These are phyloP conservation scores for Corylus avellana DNA, from an alignment of 306 rosid species.

Conservation along the genomic window DNA sequence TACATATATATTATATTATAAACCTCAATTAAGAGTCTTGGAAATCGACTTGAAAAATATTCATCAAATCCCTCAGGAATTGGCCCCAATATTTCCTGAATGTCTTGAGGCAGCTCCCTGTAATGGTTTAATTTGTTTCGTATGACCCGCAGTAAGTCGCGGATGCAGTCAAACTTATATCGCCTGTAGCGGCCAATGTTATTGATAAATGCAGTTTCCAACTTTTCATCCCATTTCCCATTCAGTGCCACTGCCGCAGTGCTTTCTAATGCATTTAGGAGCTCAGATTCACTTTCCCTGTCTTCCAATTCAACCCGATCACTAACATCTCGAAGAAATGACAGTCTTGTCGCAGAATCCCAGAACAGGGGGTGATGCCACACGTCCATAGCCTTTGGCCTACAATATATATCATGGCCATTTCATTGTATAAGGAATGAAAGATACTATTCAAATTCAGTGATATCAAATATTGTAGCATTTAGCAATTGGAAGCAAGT, in stretches of 20 bases:
- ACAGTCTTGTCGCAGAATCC: constrained; percentile 37
- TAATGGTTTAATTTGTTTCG: constrained; percentile 47
- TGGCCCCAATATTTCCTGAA: constrained; percentile 51
- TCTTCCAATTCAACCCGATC: constrained; percentile 50
- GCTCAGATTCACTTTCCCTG: constrained; percentile 32
- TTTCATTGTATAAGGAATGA: background rate
- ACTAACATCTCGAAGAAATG: constrained; percentile 46
- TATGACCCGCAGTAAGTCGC: constrained; percentile 43
- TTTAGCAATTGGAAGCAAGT: background rate
- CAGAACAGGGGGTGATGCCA: constrained; percentile 47
- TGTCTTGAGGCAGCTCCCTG: constrained; percentile 40
- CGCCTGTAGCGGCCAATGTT: constrained; percentile 47
- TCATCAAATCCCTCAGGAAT: constrained; percentile 61
- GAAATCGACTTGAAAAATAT: constrained; percentile 69
- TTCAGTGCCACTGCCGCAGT: constrained; percentile 30
- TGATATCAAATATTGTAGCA: background rate
- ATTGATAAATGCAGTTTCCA: constrained; percentile 38
- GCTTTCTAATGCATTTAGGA: constrained; percentile 37
- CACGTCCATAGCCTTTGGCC: constrained; percentile 39
- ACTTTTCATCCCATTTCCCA: constrained; percentile 47
- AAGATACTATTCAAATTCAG: constrained; percentile 4
- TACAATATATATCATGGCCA: constrained; percentile 14
- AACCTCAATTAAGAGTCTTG: constrained; percentile 65
- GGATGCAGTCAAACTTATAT: constrained; percentile 38
- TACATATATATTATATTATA: constrained; percentile 46